Base-by-base conservation (phyloP, 129 eudicot genomes). In the Smallanthus sonchifolius region DNA sequence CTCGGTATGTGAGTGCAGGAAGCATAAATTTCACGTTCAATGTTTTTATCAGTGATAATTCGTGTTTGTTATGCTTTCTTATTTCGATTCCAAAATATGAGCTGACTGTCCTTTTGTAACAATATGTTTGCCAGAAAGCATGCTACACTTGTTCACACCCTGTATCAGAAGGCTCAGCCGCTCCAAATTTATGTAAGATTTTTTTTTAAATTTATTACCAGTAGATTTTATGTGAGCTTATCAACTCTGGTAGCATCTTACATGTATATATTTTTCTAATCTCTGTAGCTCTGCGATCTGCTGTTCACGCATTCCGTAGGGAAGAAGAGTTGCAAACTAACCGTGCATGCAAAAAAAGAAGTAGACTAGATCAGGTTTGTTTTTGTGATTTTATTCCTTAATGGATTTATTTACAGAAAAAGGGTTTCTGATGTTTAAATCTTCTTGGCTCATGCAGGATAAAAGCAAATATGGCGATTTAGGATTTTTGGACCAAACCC, bases 71-170 rank as follows among this genome's bases (percentile, higher is more conserved):
- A 52, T 70, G 65, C 30, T 52, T 70, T 70, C 63, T 36, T 6
- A 11, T 37, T 37, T 32, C 35, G 6, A 37, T 69, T 30, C 36
- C 20, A n/a, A 75, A n/a, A 67, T 65, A 67, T 43, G 44, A 47
- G 70, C 52, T 42, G 64, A 72, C 35, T 57, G 15, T 59, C 37
- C 28, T 65, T 7, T 44, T 65, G 15, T 60, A 0, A 19, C 57
- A 10, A 39, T 73, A 49, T 68, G 62, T 67, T 72, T 70, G 75
- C 70, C 91, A 93, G 98, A 93, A 93, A 83, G 85, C 85, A 77
- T 93, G 98, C 79, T 81, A 71, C 69, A 93, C 89, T 36, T 93
- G 98, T 80, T 90, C 95, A 35, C 92, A 88, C 28, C 92, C 92
- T 2, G 97, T 88, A 48, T 64, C 87, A 7, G 95, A 86, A 83